Base-by-base conservation (phyloP, 2,329 filamentous ascomycete genomes). In the Penicillium olsonii region DNA sequence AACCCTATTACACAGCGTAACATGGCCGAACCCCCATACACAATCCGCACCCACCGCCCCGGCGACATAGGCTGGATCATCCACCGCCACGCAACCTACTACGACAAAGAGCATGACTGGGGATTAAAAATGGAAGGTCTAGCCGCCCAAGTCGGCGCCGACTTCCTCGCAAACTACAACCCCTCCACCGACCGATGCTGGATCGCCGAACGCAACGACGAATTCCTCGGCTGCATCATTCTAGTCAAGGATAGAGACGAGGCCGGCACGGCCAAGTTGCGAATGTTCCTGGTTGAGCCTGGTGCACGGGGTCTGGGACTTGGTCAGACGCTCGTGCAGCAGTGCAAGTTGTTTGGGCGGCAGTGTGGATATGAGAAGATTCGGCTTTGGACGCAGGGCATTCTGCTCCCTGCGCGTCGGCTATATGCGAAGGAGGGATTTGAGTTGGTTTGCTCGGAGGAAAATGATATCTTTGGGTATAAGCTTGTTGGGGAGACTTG, bases 341-440 rank as follows among this genome's bases (percentile, higher is more conserved):
- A 55, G 26, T 62, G 59, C 37, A 48, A 51, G 11, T 27, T 11
- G 15, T 62, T 62, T 48, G 57, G 56, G 17, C 42, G 52, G 14
- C 41, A 59, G 35, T 42, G 19, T 10, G 50, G 50, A 18, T 62
- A 62, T 39, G 14, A 19, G 8, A 46, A 45, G 20, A 34, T 60
- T 12, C 42, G 43, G 11, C 48, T 62, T 14, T 57, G 57, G 54
- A 62, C 57, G 14, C 45, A 57, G 27, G 56, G 54, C 20, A 34
- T 53, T 3, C 44, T 62, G 5, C 40, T 40, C 14, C 37, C 54
- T 18, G 56, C 59, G 29, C 44, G 56, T 35, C 35, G 43, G 15
- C 11, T 62, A 6, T 62, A 62, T 48, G 12, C n/a, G 3, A 54
- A 45, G 12, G 52, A 60, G 34, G 59, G 59, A 2, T 62, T 56